Percentiles rank a stretch among this genome's conserved stretches.
Conservation (phyloP, 1,139 yeast genomes). For the Hyphopichia buzzinii region DNA sequence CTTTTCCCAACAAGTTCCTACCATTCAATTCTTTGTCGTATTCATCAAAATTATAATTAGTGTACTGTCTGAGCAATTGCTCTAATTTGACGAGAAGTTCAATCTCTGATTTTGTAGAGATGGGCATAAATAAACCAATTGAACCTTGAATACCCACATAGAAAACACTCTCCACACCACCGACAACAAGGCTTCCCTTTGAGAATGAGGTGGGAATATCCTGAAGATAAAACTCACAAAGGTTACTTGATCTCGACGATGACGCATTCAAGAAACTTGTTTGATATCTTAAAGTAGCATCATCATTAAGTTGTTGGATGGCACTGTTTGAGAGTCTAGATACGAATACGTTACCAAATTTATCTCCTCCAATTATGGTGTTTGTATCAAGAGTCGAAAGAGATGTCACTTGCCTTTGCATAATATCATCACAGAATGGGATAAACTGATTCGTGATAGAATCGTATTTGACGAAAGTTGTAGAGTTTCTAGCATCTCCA, state of each 20-base stretch:
- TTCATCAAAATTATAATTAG: constrained; percentile 27
- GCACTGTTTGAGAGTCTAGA: constrained; percentile 53
- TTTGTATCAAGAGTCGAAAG: constrained; percentile 63
- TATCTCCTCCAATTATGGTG: constrained; percentile 85
- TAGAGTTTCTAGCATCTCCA: constrained; percentile 64
- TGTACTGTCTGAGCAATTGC: constrained; percentile 38
- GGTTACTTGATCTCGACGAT: constrained; percentile 49
- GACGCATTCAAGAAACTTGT: constrained; percentile 49
- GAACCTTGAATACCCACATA: constrained; percentile 83
- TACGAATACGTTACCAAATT: constrained; percentile 77
- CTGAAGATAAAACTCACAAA: constrained; percentile 63
- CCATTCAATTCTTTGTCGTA: constrained; percentile 21
- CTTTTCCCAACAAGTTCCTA: constrained; percentile 54
- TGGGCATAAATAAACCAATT: constrained; percentile 69
- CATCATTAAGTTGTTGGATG: constrained; percentile 49
- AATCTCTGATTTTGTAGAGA: constrained; percentile 61
- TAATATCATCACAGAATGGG: constrained; percentile 67
- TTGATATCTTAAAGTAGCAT: constrained; percentile 44
- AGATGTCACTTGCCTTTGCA: constrained; percentile 66
- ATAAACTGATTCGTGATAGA: constrained; percentile 50
- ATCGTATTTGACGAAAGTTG: constrained; percentile 57
- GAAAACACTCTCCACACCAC: constrained; percentile 64
- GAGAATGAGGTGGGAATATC: constrained; percentile 70
- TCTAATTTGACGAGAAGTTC: constrained; percentile 60
- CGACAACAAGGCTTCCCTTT: constrained; percentile 52